Conservation (phyloP, 352 stramenopile genomes). For the Globisporangium alternatum region DNA sequence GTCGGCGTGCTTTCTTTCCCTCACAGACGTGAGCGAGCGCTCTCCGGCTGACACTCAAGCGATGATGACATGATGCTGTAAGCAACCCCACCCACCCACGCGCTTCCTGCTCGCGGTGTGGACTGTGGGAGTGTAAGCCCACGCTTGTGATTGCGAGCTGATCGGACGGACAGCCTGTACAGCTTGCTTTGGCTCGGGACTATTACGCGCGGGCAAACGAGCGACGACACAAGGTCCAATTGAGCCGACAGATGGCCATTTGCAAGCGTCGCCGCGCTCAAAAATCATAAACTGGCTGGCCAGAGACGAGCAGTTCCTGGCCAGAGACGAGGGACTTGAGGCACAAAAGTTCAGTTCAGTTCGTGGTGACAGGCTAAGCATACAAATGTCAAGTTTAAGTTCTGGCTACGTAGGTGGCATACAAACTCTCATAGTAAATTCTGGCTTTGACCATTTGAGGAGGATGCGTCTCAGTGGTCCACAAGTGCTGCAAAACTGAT, state of each 20-base stretch:
- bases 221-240: background rate
- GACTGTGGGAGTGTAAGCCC: no score
- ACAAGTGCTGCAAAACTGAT: no score
- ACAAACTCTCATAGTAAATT: no score
- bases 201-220: no score
- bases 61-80: background rate
- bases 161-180: no score
- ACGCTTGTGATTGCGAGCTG: background rate
- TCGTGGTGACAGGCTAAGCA: no score
- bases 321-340: background rate
- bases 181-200: no score
- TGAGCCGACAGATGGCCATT: slow-evolving; percentile 3
- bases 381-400: no score
- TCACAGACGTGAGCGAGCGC: background rate
- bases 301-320: background rate
- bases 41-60: background rate
- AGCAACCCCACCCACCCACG: background rate
- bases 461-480: no score
- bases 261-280: slow-evolving; percentile 1
- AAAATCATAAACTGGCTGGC: background rate
- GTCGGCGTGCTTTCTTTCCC: background rate
- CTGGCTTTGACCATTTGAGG: no score
- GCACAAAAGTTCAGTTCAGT: background rate
- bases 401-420: no score
- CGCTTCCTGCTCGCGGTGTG: no score